These are phyloP conservation scores for Alternaria burnsii DNA, from an alignment of 2,329 filamentous ascomycete genomes.

Conservation along the genomic window DNA sequence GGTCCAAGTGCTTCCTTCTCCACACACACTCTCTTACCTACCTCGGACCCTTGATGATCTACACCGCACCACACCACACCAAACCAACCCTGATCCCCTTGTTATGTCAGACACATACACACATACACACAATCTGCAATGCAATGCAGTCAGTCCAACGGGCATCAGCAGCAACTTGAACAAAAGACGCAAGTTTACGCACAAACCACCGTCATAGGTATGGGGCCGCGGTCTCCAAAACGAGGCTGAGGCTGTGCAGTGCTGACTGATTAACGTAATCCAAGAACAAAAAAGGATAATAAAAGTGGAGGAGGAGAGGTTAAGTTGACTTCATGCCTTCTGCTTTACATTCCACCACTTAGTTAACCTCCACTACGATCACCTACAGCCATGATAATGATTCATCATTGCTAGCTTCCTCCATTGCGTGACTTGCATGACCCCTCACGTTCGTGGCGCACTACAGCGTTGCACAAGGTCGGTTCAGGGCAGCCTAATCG, in stretches of 20 bases:
- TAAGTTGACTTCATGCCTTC: conserved; percentile 1
- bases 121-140: not conserved
- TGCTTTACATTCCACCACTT: not conserved
- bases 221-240: not conserved
- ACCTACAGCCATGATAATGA: not conserved
- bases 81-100: too few species aligned
- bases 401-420: not conserved
- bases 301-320: not conserved
- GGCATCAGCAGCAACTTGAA: not conserved
- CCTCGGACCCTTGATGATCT: not conserved
- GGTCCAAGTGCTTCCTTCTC: not conserved
- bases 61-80: too few species aligned
- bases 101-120: too few species aligned
- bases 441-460: not conserved
- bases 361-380: not conserved
- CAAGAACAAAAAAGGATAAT: not conserved
- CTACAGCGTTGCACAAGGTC: not conserved
- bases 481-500: not conserved
- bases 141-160: not conserved
- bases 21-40: not conserved
- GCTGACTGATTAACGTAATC: not conserved
- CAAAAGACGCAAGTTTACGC: not conserved
- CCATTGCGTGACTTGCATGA: not conserved
- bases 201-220: not conserved
- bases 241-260: not conserved